Conservation (phyloP, 2,329 filamentous ascomycete genomes). For the Alternaria ventricosa region DNA sequence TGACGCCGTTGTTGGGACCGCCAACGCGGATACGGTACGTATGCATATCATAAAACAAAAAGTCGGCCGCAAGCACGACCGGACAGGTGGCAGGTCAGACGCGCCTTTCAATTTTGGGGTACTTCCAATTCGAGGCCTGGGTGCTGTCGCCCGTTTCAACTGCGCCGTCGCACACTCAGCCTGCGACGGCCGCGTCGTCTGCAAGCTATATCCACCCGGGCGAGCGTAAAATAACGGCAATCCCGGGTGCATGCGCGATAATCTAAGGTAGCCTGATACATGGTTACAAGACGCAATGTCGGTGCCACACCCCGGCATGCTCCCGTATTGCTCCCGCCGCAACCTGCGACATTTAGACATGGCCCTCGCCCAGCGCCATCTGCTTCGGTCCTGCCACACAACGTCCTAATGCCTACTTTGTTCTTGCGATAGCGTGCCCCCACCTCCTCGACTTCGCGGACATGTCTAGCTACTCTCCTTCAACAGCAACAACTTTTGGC, state of each 20-base stretch:
- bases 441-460: slow-evolving; percentile 9
- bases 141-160: not conserved
- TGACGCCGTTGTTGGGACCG: not conserved
- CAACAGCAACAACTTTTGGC: slow-evolving; percentile 14
- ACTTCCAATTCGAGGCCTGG: not conserved
- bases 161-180: not conserved
- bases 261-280: slow-evolving; percentile 29
- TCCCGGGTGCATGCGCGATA: slow-evolving; percentile 6
- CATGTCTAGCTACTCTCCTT: slow-evolving; percentile 30
- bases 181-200: not conserved
- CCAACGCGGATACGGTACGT: not conserved
- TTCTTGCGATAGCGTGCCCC: slow-evolving; percentile 1
- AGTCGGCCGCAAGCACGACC: not conserved
- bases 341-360: slow-evolving; percentile 22
- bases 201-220: slow-evolving; percentile 3
- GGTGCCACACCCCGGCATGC: slow-evolving; percentile 15
- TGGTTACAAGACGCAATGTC: slow-evolving; percentile 29
- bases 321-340: slow-evolving; percentile 15
- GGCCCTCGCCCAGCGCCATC: slow-evolving; percentile 16
- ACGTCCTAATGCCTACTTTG: not conserved
- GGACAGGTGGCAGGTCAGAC: not conserved
- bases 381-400: slow-evolving; percentile 12
- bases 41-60: not conserved
- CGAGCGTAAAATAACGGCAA: slow-evolving; percentile 14
- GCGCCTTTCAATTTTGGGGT: not conserved